These are phyloP conservation scores for Prunus dulcis DNA, from an alignment of 306 rosid species.

Conservation along the genomic window DNA sequence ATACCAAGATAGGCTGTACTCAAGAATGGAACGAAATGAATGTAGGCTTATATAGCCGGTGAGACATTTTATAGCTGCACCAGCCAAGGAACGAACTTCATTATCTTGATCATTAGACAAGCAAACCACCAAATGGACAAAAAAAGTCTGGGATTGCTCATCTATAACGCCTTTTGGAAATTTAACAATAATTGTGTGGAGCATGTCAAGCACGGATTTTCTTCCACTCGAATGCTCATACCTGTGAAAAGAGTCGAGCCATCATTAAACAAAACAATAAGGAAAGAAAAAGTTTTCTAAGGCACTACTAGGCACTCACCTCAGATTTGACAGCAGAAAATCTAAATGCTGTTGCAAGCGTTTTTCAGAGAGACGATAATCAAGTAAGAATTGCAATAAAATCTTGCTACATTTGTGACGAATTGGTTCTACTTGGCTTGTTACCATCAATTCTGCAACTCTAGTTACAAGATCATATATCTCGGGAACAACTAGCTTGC, in stretches of 20 bases:
- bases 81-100: slow-evolving; percentile 80
- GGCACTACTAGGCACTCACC: slow-evolving; percentile 36
- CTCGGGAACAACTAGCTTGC: slow-evolving; percentile 73
- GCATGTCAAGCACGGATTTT: slow-evolving; percentile 88
- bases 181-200: slow-evolving; percentile 65
- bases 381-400: slow-evolving; percentile 78
- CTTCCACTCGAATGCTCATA: slow-evolving; percentile 89
- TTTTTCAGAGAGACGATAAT: slow-evolving; percentile 64
- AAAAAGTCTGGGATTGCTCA: slow-evolving; percentile 66
- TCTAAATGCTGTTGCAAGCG: slow-evolving; percentile 85
- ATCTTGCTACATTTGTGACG: slow-evolving; percentile 78
- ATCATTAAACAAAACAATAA: neutral
- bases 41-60: slow-evolving; percentile 47
- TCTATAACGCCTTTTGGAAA: slow-evolving; percentile 71
- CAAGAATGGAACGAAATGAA: slow-evolving; percentile 56
- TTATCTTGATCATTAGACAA: slow-evolving; percentile 77
- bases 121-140: slow-evolving; percentile 78
- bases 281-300: slow-evolving; percentile 1
- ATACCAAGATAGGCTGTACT: slow-evolving; percentile 76
- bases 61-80: slow-evolving; percentile 67
- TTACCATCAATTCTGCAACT: slow-evolving; percentile 89
- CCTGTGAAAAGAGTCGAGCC: slow-evolving; percentile 38
- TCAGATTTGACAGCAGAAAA: slow-evolving; percentile 69
- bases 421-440: slow-evolving; percentile 76
- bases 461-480: slow-evolving; percentile 79